A percentile compares a stretch with the other conserved stretches of the same genome.
Evolutionary conservation across 2,329 filamentous ascomycete genomes (phyloP).

Genomic region (Hymenoscyphus linearis): DNA sequence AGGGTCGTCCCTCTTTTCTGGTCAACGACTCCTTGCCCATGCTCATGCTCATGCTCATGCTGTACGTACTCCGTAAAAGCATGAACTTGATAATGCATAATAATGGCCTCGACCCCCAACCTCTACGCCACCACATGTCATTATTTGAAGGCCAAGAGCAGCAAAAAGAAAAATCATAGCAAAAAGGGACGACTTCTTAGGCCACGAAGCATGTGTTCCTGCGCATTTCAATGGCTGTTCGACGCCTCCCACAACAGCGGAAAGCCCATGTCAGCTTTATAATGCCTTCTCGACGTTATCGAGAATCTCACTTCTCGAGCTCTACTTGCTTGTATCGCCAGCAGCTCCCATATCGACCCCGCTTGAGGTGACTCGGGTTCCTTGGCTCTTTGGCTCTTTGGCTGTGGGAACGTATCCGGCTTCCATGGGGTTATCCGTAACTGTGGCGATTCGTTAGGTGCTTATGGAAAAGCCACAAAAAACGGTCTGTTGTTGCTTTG

Average conservation of each 20-base stretch:
- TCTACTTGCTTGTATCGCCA: background rate
- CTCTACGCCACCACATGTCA: conserved; percentile 3
- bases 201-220: no score
- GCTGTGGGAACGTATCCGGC: background rate
- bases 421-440: background rate
- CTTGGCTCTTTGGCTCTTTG: background rate
- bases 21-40: no score
- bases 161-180: no score
- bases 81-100: no score
- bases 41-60: no score
- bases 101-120: background rate
- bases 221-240: no score
- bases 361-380: background rate
- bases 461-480: background rate
- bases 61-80: no score
- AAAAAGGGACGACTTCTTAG: no score
- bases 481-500: background rate
- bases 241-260: no score
- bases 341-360: background rate
- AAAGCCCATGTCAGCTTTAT: no score
- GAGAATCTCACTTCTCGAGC: background rate
- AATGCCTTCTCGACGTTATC: no score
- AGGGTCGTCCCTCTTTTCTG: no score
- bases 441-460: background rate
- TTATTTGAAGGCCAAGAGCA: background rate